Percentiles rank a stretch among this genome's conserved stretches.
phyloP scores from a whole-genome alignment of 805 yeast species.

The Kuraishia molischiana region DNA sequence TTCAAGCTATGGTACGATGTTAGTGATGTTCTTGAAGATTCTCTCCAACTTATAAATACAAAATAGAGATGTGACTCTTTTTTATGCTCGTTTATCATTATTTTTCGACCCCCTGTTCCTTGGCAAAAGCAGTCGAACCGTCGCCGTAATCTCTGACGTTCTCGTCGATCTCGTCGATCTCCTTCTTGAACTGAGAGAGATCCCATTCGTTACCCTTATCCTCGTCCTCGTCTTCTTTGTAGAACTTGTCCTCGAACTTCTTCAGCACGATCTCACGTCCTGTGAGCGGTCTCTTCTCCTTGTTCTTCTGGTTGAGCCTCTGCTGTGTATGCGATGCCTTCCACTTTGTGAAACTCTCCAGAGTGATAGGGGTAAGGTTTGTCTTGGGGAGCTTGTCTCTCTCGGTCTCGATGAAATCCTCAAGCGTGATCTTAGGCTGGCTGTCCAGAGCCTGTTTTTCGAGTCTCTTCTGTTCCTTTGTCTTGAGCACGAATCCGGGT shows the following conservation, averaged over 20 bases:
- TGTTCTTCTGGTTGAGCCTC: conserved; percentile 28
- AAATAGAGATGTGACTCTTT: no score
- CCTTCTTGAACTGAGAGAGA: conserved; percentile 45
- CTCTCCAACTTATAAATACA: conserved; percentile 8
- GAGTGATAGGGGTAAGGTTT: conserved; percentile 78
- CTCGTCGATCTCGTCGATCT: conserved; percentile 38
- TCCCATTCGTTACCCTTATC: conserved; percentile 45
- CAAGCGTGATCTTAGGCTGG: conserved; percentile 86
- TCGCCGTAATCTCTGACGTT: conserved; percentile 68
- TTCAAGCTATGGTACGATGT: conserved; percentile 35
- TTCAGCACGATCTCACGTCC: conserved; percentile 65
- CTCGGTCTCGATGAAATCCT: conserved; percentile 92
- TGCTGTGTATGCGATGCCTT: conserved; percentile 57
- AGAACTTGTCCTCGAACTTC: conserved; percentile 47
- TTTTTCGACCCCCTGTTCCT: conserved; percentile 12
- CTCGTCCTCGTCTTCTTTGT: conserved; percentile 35
- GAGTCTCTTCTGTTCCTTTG: conserved; percentile 88
- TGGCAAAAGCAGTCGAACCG: conserved; percentile 34
- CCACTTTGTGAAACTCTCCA: conserved; percentile 76
- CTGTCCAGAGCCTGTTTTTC: conserved; percentile 78
- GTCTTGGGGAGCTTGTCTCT: conserved; percentile 72
- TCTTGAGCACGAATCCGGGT: conserved; percentile 92
- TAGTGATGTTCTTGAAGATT: conserved; percentile 26
- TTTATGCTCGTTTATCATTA: no score
- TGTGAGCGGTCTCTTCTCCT: conserved; percentile 36